phyloP scores from a whole-genome alignment of 768 basidiomycete species.

The Porpolomopsis calyptriformis region DNA sequence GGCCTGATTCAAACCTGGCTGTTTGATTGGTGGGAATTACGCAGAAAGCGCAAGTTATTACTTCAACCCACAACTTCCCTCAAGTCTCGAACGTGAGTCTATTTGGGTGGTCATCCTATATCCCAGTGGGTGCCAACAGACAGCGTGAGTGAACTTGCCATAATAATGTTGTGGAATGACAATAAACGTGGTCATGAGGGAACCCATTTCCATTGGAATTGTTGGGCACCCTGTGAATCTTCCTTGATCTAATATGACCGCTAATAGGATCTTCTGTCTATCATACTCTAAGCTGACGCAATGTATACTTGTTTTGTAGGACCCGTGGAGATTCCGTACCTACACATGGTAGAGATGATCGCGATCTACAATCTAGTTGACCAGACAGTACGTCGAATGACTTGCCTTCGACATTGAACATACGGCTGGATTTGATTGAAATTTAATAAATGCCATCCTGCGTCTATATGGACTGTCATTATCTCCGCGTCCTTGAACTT shows the following conservation, averaged over 20 bases:
- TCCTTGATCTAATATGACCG: conserved; percentile 94
- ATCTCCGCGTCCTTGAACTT: too few relatives aligned
- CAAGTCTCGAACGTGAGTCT: not conserved
- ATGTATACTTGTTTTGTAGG: not conserved
- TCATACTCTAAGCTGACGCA: not conserved
- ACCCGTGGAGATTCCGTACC: too few relatives aligned
- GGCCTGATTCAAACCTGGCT: conserved; percentile 68
- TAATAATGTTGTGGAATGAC: conserved; percentile 39
- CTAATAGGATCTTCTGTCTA: not conserved
- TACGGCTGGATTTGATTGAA: too few relatives aligned
- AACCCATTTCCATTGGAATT: conserved; percentile 34
- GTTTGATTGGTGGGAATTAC: conserved; percentile 53
- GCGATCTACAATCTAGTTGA: not conserved
- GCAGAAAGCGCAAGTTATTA: conserved; percentile 20
- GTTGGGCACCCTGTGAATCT: conserved; percentile 46
- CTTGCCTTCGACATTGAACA: not conserved
- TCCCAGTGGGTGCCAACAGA: too few relatives aligned
- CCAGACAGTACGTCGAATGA: too few relatives aligned
- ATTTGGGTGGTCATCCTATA: not conserved
- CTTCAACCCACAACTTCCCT: not conserved
- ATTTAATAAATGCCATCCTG: too few relatives aligned
- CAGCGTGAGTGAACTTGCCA: not conserved
- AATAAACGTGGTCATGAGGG: conserved; percentile 67
- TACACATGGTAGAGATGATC: not conserved
- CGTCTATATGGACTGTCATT: too few relatives aligned